Conservation (phyloP, 2,329 filamentous ascomycete genomes). For the Scedosporium aurantiacum region DNA sequence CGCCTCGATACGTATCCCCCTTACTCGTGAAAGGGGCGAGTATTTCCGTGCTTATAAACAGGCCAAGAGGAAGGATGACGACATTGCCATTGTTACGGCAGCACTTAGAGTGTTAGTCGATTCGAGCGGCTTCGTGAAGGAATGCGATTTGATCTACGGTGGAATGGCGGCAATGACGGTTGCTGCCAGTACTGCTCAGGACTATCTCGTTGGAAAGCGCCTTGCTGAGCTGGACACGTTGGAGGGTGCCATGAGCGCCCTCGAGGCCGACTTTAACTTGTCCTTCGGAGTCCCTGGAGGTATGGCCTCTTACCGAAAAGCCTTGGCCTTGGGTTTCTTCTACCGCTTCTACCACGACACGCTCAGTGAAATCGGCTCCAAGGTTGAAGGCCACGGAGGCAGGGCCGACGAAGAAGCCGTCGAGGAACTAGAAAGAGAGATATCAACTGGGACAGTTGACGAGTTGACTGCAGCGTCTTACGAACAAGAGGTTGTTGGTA, state of each 20-base stretch:
- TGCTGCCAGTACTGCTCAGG: slow-evolving; percentile 68
- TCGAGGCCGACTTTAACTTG: slow-evolving; percentile 85
- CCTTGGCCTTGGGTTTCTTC: slow-evolving; percentile 85
- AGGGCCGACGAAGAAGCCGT: slow-evolving; percentile 58
- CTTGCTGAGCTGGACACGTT: slow-evolving; percentile 74
- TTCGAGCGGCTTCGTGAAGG: slow-evolving; percentile 57
- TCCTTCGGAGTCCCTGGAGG: slow-evolving; percentile 86
- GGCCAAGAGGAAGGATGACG: slow-evolving; percentile 92
- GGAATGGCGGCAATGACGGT: slow-evolving; percentile 91
- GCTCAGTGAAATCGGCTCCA: slow-evolving; percentile 47
- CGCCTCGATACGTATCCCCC: slow-evolving; percentile 73
- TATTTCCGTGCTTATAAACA: slow-evolving; percentile 90
- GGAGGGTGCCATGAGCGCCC: slow-evolving; percentile 77
- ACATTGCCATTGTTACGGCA: slow-evolving; percentile 93
- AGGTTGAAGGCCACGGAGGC: slow-evolving; percentile 9
- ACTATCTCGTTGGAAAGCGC: slow-evolving; percentile 64
- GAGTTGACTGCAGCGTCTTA: slow-evolving; percentile 65
- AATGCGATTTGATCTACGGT: slow-evolving; percentile 76
- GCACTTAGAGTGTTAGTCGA: slow-evolving; percentile 67
- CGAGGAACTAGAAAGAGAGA: slow-evolving; percentile 71
- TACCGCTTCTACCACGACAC: slow-evolving; percentile 95
- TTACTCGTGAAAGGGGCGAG: slow-evolving; percentile 64
- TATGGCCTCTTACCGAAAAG: slow-evolving; percentile 93
- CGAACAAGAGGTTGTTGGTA: slow-evolving; percentile 71
- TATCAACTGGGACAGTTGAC: slow-evolving; percentile 74